phyloP scores from a whole-genome alignment of 768 basidiomycete genomes.

The Boletus rubescentipes region DNA sequence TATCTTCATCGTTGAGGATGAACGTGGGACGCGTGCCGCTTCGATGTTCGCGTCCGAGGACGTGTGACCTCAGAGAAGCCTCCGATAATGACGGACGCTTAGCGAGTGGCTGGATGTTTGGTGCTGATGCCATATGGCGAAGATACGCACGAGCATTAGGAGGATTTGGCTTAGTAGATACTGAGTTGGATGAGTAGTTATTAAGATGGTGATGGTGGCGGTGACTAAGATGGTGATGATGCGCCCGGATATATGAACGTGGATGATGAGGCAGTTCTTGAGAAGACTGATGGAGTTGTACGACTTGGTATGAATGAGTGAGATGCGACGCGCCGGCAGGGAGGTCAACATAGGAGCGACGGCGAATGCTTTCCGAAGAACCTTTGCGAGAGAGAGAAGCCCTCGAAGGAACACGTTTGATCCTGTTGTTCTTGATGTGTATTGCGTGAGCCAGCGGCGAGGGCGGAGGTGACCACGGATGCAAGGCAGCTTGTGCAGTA shows the following conservation, averaged over 20 bases:
- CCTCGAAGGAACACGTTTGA: slow-evolving; percentile 13
- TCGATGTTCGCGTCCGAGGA: slow-evolving; percentile 15
- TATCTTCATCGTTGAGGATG: slow-evolving; percentile 35
- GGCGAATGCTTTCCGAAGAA: slow-evolving; percentile 25
- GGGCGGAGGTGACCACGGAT: slow-evolving; percentile 24
- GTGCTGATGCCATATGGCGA: slow-evolving; percentile 70
- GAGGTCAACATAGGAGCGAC: slow-evolving; percentile 10
- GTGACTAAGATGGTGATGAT: slow-evolving; percentile 21
- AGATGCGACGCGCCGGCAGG: slow-evolving; percentile 11
- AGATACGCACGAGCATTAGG: slow-evolving; percentile 66
- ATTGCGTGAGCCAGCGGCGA: slow-evolving; percentile 23
- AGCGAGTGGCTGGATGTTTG: slow-evolving; percentile 39
- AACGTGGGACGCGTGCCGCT: slow-evolving; percentile 33
- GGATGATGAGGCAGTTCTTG: slow-evolving; percentile 23
- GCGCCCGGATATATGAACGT: slow-evolving; percentile 18
- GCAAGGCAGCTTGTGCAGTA: background rate
- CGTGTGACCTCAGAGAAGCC: slow-evolving; percentile 35
- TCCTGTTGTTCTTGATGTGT: slow-evolving; percentile 9
- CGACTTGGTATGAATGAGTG: slow-evolving; percentile 8
- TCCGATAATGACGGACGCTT: slow-evolving; percentile 35
- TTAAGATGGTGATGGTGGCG: slow-evolving; percentile 22
- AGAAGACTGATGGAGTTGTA: slow-evolving; percentile 25
- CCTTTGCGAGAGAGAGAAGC: slow-evolving; percentile 16
- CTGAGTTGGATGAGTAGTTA: slow-evolving; percentile 26
- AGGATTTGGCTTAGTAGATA: slow-evolving; percentile 21